Conservation (phyloP, 116 monocot species). For the Posidonia oceanica region DNA sequence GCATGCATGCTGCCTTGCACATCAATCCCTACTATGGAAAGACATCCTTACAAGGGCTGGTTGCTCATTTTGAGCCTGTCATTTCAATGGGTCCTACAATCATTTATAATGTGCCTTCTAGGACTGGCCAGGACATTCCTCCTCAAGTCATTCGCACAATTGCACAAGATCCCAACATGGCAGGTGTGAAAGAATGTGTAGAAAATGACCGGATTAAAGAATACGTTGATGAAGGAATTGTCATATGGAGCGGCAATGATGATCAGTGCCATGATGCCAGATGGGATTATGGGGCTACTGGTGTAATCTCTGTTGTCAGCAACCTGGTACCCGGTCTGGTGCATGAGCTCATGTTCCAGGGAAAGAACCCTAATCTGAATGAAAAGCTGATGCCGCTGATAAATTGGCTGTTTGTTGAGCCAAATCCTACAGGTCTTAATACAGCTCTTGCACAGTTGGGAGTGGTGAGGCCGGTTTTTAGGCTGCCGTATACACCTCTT, state of each 20-base stretch:
- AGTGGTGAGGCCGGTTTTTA: slow-evolving; percentile 48
- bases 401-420: slow-evolving; percentile 63
- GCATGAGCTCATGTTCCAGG: slow-evolving; percentile 48
- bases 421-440: slow-evolving; percentile 67
- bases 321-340: slow-evolving; percentile 66
- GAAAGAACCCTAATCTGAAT: slow-evolving; percentile 28
- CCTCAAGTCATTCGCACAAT: slow-evolving; percentile 39
- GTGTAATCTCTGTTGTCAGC: slow-evolving; percentile 59
- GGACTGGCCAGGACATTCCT: slow-evolving; percentile 82
- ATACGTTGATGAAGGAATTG: slow-evolving; percentile 47
- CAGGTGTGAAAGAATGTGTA: slow-evolving; percentile 76
- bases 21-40: slow-evolving; percentile 94
- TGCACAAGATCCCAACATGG: slow-evolving; percentile 43
- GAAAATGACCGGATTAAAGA: slow-evolving; percentile 56
- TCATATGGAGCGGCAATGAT: slow-evolving; percentile 76
- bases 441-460: slow-evolving; percentile 74
- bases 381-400: slow-evolving; percentile 44
- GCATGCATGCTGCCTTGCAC: slow-evolving; percentile 89
- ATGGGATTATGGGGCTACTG: slow-evolving; percentile 48
- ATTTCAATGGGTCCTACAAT: slow-evolving; percentile 77
- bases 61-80: slow-evolving; percentile 62
- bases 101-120: slow-evolving; percentile 78
- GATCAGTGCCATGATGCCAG: slow-evolving; percentile 55
- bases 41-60: slow-evolving; percentile 66
- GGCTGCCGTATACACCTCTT: slow-evolving; percentile 66